Percentiles rank a stretch among this genome's conserved stretches.
These are phyloP conservation scores for Podospora anserina DNA, from an alignment of 495 filamentous ascomycete genomes.

Conservation along the genomic window DNA sequence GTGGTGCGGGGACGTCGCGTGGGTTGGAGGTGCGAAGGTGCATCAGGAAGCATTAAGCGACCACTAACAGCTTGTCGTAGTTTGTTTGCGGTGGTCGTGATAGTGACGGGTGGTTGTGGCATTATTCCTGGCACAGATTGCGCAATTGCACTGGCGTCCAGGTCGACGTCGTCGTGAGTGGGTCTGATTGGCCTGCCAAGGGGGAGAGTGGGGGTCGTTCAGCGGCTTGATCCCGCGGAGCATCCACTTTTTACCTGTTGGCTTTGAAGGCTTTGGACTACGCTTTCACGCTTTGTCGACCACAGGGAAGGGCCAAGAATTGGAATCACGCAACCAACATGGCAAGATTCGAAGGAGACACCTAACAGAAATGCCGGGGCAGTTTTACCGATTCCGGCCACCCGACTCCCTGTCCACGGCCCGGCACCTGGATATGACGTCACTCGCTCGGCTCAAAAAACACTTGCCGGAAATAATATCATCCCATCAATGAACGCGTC, in stretches of 20 bases:
- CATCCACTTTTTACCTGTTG: not conserved
- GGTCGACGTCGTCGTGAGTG: not conserved
- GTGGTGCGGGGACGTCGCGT: not conserved
- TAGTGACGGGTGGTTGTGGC: not conserved
- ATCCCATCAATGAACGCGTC: not conserved
- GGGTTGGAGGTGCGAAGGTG: not conserved
- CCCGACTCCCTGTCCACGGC: not conserved
- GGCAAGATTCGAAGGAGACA: not conserved
- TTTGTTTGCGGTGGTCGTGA: not conserved
- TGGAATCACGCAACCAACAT: slow-evolving; percentile 1
- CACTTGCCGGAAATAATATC: not conserved
- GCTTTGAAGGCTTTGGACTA: no score
- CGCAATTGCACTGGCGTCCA: slow-evolving; percentile 4
- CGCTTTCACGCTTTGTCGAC: no score
- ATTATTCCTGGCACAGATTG: slow-evolving; percentile 1
- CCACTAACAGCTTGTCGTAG: not conserved
- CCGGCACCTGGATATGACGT: not conserved
- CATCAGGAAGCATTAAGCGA: not conserved
- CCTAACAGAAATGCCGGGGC: not conserved
- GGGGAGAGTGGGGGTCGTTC: not conserved
- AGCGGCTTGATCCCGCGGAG: not conserved
- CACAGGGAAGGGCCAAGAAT: not conserved
- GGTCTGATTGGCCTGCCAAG: slow-evolving; percentile 3
- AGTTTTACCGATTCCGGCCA: not conserved
- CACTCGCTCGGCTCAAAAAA: not conserved